Evolutionary conservation across 352 stramenopile genomes (phyloP).

Genomic region (Pythium phragmitis): DNA sequence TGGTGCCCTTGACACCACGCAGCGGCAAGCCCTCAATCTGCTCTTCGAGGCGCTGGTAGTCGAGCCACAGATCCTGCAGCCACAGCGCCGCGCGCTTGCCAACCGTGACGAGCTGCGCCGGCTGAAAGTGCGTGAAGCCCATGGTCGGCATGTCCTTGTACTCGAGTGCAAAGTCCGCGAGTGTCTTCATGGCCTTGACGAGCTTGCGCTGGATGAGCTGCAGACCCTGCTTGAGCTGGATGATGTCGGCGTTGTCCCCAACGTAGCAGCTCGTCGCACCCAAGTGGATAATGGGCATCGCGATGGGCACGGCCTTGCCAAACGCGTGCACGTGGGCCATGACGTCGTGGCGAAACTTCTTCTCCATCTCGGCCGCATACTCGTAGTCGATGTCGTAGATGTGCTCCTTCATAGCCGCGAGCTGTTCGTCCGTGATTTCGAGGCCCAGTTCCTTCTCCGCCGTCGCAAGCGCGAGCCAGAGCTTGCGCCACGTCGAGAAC

Average conservation of each 20-base stretch:
- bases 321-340: slow-evolving; percentile 99
- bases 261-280: slow-evolving; percentile 98
- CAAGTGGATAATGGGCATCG: slow-evolving; percentile 99
- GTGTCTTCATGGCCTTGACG: slow-evolving; percentile 94
- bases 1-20: slow-evolving; percentile 98
- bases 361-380: slow-evolving; percentile 96
- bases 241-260: slow-evolving; percentile 98
- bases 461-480: slow-evolving; percentile 97
- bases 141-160: slow-evolving; percentile 97
- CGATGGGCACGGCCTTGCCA: slow-evolving; percentile 93
- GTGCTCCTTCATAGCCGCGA: slow-evolving; percentile 95
- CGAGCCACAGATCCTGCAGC: slow-evolving; percentile 97
- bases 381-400: slow-evolving; percentile 98
- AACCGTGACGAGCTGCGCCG: slow-evolving; percentile 98
- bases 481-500: slow-evolving; percentile 98
- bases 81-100: slow-evolving; percentile 97
- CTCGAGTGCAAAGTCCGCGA: slow-evolving; percentile 94
- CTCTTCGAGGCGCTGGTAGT: slow-evolving; percentile 94
- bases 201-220: slow-evolving; percentile 97
- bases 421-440: slow-evolving; percentile 96
- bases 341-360: slow-evolving; percentile 99
- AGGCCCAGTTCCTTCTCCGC: slow-evolving; percentile 97
- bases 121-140: slow-evolving; percentile 99
- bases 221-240: slow-evolving; percentile 96
- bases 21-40: slow-evolving; percentile 97